Evolutionary conservation across 1,139 yeast species (phyloP).

Genomic region (Pichia sp.): DNA sequence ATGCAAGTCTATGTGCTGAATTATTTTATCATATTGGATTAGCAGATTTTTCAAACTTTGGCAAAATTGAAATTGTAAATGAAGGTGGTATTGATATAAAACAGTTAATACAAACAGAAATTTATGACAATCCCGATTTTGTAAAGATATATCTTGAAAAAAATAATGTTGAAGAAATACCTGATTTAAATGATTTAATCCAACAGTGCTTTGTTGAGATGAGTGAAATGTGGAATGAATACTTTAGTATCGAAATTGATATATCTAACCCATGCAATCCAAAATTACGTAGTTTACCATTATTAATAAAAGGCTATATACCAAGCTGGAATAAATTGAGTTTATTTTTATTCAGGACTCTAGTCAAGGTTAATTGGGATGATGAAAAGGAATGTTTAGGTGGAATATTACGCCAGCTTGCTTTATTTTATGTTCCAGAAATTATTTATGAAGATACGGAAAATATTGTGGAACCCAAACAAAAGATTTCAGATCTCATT

Average conservation of each 20-base stretch:
- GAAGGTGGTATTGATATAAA: slow-evolving; percentile 31
- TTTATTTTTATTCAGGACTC: slow-evolving; percentile 56
- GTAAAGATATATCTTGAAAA: slow-evolving; percentile 4
- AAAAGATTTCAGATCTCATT: slow-evolving; percentile 33
- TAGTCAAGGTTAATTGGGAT: slow-evolving; percentile 52
- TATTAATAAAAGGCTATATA: slow-evolving; percentile 53
- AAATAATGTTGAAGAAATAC: slow-evolving; percentile 8
- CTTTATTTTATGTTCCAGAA: slow-evolving; percentile 71
- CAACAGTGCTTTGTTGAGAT: slow-evolving; percentile 35
- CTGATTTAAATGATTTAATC: slow-evolving; percentile 23
- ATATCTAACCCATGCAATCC: slow-evolving; percentile 32
- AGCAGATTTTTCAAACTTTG: slow-evolving; percentile 77
- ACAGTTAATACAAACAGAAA: slow-evolving; percentile 17
- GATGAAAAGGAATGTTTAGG: slow-evolving; percentile 63
- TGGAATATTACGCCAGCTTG: slow-evolving; percentile 60
- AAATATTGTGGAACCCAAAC: slow-evolving; percentile 20
- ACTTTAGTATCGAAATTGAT: slow-evolving; percentile 48
- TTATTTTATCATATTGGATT: slow-evolving; percentile 77
- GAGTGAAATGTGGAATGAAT: slow-evolving; percentile 76
- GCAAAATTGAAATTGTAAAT: slow-evolving; percentile 42
- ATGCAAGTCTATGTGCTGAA: slow-evolving; percentile 60
- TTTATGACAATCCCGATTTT: slow-evolving; percentile 20
- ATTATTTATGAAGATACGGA: slow-evolving; percentile 32
- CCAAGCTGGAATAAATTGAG: slow-evolving; percentile 67
- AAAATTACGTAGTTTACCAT: slow-evolving; percentile 50